Percentiles rank a stretch among this genome's conserved stretches.
phyloP scores from a whole-genome alignment of 2,329 filamentous ascomycete genomes.

The Ascochyta lentis region DNA sequence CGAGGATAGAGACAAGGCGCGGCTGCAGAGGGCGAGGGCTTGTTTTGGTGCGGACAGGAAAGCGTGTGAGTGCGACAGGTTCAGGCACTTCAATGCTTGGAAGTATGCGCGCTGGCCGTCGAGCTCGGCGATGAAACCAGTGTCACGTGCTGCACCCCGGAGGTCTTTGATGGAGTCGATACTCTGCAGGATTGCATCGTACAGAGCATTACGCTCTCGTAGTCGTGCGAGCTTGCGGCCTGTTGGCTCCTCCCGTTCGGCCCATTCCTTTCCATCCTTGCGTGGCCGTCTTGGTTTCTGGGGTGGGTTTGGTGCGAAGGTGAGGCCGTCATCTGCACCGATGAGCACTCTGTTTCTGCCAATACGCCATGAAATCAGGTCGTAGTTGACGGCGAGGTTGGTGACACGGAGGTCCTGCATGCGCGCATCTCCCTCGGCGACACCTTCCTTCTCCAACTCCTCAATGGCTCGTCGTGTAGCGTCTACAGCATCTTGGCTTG shows the following conservation, averaged over 20 bases:
- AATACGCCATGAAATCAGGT: constrained; percentile 92
- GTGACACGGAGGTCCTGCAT: constrained; percentile 95
- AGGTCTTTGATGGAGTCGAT: constrained; percentile 89
- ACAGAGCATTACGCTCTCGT: constrained; percentile 86
- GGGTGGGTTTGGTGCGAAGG: constrained; percentile 60
- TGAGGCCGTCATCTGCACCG: constrained; percentile 79
- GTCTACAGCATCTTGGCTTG: constrained; percentile 92
- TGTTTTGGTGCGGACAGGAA: constrained; percentile 75
- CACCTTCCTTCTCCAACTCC: constrained; percentile 81
- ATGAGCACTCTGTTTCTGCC: constrained; percentile 90
- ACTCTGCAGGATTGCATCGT: constrained; percentile 89
- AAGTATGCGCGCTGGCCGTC: constrained; percentile 83
- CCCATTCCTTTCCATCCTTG: constrained; percentile 56
- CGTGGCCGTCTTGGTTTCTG: constrained; percentile 61
- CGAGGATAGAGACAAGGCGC: constrained; percentile 69
- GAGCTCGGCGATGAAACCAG: constrained; percentile 76
- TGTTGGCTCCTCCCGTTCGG: constrained; percentile 67
- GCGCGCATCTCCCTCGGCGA: constrained; percentile 80
- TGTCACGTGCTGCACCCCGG: constrained; percentile 86
- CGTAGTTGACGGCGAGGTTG: constrained; percentile 90
- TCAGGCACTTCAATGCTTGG: constrained; percentile 83
- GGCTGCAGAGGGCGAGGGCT: constrained; percentile 82
- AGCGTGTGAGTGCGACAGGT: constrained; percentile 84
- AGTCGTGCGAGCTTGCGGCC: constrained; percentile 80
- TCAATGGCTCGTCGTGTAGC: constrained; percentile 93